phyloP scores from a whole-genome alignment of 129 eudicot genomes.

The Flaveria robusta region DNA sequence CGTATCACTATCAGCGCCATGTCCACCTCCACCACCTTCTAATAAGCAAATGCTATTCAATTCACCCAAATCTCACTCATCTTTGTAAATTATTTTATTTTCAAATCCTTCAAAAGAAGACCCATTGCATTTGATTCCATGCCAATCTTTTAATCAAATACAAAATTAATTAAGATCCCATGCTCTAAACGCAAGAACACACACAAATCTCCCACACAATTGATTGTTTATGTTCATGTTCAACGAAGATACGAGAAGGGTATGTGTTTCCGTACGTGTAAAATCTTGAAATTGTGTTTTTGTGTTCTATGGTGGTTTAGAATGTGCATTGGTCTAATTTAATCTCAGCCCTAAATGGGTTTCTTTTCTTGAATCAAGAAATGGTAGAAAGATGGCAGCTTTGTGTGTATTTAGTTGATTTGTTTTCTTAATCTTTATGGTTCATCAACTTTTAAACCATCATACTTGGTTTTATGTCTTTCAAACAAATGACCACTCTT shows the following conservation, averaged over 20 bases:
- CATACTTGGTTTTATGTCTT: slow-evolving; percentile 3
- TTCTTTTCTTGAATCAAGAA: slow-evolving; percentile 24
- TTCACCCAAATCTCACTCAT: not conserved
- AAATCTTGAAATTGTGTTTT: not conserved
- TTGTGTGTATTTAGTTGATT: not conserved
- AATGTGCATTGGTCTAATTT: slow-evolving; percentile 14
- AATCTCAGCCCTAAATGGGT: slow-evolving; percentile 16
- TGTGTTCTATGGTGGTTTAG: not conserved
- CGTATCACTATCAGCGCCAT: too few species aligned
- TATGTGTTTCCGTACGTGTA: not conserved
- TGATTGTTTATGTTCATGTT: slow-evolving; percentile 11
- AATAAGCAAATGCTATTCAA: slow-evolving; percentile 1
- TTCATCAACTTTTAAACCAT: not conserved
- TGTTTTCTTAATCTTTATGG: not conserved
- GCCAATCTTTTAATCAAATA: not conserved
- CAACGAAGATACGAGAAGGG: not conserved
- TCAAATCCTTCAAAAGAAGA: not conserved
- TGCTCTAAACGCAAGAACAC: not conserved
- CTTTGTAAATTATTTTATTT: not conserved
- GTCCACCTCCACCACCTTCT: too few species aligned
- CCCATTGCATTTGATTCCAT: not conserved
- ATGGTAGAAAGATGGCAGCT: slow-evolving; percentile 17
- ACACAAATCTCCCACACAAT: not conserved
- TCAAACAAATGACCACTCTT: not conserved
- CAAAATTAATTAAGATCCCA: slow-evolving; percentile 12